Evolutionary conservation across 1,139 yeast species (phyloP).

Genomic region (Pneumocystis oryctolagi): DNA sequence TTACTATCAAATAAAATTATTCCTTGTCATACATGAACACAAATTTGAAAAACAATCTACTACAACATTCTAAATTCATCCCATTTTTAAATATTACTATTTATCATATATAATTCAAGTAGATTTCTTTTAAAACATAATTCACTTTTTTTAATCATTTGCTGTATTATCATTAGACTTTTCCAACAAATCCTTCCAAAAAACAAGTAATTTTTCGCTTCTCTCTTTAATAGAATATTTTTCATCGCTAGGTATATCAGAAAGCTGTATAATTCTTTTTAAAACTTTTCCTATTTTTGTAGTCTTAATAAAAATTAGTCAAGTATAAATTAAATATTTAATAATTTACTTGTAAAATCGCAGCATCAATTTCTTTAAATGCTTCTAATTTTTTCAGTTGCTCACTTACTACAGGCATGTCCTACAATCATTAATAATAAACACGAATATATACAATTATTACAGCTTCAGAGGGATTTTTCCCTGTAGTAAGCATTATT

Average conservation of each 20-base stretch:
- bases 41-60: not conserved
- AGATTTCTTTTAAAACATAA: not conserved
- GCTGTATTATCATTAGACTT: not conserved
- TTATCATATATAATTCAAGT: not conserved
- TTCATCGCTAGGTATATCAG: constrained; percentile 8
- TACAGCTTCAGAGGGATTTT: constrained; percentile 5
- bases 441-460: not conserved
- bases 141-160: not conserved
- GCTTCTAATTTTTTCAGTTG: constrained; percentile 3
- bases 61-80: not conserved
- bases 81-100: not conserved
- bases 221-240: constrained; percentile 7
- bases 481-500: constrained; percentile 8
- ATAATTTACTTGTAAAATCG: not conserved
- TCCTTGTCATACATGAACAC: not conserved
- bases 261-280: constrained; percentile 6
- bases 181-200: not conserved
- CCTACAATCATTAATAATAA: not conserved
- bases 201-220: not conserved
- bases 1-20: not conserved
- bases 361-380: constrained; percentile 4
- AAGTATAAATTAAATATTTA: not conserved
- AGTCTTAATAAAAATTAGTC: not conserved
- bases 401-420: not conserved
- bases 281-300: constrained; percentile 12